Evolutionary conservation across 305 asterid genomes (phyloP).

Genomic region (Fraxinus xanthoxyloides): DNA sequence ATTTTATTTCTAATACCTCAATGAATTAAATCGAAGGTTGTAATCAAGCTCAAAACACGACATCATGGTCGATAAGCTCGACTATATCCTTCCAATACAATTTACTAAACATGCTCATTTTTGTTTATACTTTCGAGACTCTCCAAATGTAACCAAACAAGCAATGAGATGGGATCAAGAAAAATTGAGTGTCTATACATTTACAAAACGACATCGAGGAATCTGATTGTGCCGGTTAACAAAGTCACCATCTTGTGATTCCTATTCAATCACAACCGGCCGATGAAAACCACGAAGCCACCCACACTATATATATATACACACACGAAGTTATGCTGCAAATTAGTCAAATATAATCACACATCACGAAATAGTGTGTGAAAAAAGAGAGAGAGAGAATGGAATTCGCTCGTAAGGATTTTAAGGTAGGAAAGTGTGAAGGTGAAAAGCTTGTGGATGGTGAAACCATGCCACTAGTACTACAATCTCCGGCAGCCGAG

Average conservation of each 20-base stretch:
- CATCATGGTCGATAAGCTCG: neutral
- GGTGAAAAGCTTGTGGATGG: conserved; percentile 72
- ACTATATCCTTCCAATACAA: no score
- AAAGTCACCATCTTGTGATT: conserved; percentile 4
- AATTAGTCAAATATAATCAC: neutral
- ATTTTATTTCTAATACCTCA: neutral
- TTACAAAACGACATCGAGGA: conserved; percentile 1
- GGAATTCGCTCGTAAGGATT: conserved; percentile 62
- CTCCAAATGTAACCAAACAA: neutral
- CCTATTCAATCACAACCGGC: neutral
- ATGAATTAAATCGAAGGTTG: neutral
- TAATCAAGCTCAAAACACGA: neutral
- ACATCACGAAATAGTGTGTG: neutral
- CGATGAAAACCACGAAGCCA: neutral
- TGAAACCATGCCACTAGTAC: conserved; percentile 65
- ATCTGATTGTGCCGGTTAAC: conserved; percentile 9
- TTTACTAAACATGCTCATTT: neutral
- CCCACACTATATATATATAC: conserved; percentile 25
- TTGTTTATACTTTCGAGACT: neutral
- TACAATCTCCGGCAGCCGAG: conserved; percentile 34
- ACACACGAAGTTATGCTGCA: neutral
- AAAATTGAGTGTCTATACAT: neutral
- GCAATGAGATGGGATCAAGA: neutral
- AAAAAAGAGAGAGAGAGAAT: conserved; percentile 15
- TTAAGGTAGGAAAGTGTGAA: conserved; percentile 80